Percentiles rank a stretch among this genome's conserved stretches.
These are phyloP conservation scores for Platanthera zijinensis DNA, from an alignment of 106 monocot species.

Conservation along the genomic window DNA sequence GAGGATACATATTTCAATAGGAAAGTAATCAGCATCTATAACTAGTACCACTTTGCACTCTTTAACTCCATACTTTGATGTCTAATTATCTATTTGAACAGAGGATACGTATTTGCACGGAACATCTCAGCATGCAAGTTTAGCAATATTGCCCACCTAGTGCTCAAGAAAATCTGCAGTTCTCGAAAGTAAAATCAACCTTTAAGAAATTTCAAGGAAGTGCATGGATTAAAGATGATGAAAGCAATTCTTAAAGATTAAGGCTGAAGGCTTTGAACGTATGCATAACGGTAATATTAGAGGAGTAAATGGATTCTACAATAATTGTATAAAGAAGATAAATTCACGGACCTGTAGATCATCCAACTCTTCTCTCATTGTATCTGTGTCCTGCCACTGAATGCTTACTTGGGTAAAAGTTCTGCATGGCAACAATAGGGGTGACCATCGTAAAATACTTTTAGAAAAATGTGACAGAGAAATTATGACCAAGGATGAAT, in stretches of 20 bases:
- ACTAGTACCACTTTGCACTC: neutral
- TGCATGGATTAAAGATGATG: neutral
- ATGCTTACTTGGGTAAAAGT: slow-evolving; percentile 97
- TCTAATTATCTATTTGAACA: neutral
- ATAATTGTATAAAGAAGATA: neutral
- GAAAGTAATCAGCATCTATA: neutral
- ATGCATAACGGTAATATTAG: neutral
- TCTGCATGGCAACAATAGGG: slow-evolving; percentile 23
- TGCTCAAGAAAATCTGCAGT: slow-evolving; percentile 97
- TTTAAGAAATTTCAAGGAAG: slow-evolving; percentile 6
- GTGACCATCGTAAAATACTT: neutral
- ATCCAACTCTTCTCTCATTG: slow-evolving; percentile 97
- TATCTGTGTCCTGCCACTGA: slow-evolving; percentile 97
- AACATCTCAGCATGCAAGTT: slow-evolving; percentile 99
- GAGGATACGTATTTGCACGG: slow-evolving; percentile 93
- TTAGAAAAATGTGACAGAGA: neutral
- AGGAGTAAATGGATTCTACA: neutral
- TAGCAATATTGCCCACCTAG: slow-evolving; percentile 94
- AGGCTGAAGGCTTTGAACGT: neutral
- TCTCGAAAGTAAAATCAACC: neutral
- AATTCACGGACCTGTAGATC: slow-evolving; percentile 71
- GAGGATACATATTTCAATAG: too few species aligned
- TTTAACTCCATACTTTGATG: neutral
- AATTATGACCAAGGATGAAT: neutral
- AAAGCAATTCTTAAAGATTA: neutral